Percentiles rank a stretch among this genome's conserved stretches.
Evolutionary conservation across 345 rosid genomes (phyloP).

Genomic region (Salix udensis): DNA sequence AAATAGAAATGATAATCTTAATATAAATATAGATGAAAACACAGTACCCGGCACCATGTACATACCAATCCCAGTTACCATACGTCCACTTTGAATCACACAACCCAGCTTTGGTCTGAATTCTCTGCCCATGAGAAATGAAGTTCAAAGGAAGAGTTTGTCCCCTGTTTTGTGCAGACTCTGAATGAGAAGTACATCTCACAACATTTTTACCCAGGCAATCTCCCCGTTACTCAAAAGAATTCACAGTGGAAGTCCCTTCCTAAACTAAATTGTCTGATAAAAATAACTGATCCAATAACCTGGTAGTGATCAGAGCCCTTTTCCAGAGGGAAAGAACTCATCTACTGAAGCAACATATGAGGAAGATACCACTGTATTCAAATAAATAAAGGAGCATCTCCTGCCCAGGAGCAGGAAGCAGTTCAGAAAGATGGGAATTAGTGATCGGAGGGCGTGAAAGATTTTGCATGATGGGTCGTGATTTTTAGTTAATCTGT

Average conservation of each 20-base stretch:
- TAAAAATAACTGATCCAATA: background rate
- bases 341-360: slow-evolving; percentile 13
- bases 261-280: slow-evolving; percentile 57
- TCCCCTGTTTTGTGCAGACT: slow-evolving; percentile 25
- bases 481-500: slow-evolving; percentile 27
- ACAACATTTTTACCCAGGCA: slow-evolving; percentile 40
- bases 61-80: too few relatives aligned
- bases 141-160: slow-evolving; percentile 47
- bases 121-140: too few relatives aligned
- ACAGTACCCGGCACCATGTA: too few relatives aligned
- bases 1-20: too few relatives aligned
- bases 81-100: too few relatives aligned
- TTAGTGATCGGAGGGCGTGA: slow-evolving; percentile 21
- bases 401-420: slow-evolving; percentile 32
- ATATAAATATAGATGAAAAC: too few relatives aligned
- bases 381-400: slow-evolving; percentile 8
- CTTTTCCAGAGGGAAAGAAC: background rate
- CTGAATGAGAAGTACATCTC: slow-evolving; percentile 44
- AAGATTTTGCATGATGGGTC: slow-evolving; percentile 26
- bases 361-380: slow-evolving; percentile 14
- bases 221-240: slow-evolving; percentile 44
- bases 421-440: slow-evolving; percentile 14
- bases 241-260: slow-evolving; percentile 73
- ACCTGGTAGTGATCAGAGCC: too few relatives aligned
- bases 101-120: too few relatives aligned